Conservation (phyloP, 202 grass and related monocot genomes). For the Hordeum pubiflorum region DNA sequence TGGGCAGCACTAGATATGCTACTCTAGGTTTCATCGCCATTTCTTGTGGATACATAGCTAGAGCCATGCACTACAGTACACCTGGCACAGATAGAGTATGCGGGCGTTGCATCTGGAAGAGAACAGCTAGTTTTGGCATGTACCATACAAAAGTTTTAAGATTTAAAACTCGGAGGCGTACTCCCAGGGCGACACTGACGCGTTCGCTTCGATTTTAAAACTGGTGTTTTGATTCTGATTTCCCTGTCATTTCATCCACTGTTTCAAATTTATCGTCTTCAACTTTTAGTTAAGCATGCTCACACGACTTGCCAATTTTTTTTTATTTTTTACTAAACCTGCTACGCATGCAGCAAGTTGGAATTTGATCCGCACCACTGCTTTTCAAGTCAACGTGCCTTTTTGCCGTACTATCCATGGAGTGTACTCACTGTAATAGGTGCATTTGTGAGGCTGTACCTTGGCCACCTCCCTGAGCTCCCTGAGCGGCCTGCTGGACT, state of each 20-base stretch:
- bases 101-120: constrained; percentile 2
- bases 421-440: background rate
- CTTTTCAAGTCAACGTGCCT: background rate
- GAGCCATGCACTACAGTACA: background rate
- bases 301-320: background rate
- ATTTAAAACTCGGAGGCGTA: background rate
- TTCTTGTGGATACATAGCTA: background rate
- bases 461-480: constrained; percentile 97
- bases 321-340: background rate
- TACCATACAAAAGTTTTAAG: background rate
- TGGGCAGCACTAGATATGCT: constrained; percentile 10
- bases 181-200: background rate
- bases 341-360: background rate
- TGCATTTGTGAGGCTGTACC: constrained; percentile 37
- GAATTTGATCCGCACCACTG: background rate
- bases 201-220: background rate
- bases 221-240: background rate
- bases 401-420: background rate
- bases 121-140: constrained; percentile 27
- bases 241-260: background rate
- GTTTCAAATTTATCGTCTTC: background rate
- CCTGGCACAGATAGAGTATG: constrained; percentile 11
- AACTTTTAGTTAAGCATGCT: background rate
- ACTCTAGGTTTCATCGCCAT: background rate
- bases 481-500: constrained; percentile 77